These are phyloP conservation scores for Calocera cornea DNA, from an alignment of 768 basidiomycete genomes.

Conservation along the genomic window DNA sequence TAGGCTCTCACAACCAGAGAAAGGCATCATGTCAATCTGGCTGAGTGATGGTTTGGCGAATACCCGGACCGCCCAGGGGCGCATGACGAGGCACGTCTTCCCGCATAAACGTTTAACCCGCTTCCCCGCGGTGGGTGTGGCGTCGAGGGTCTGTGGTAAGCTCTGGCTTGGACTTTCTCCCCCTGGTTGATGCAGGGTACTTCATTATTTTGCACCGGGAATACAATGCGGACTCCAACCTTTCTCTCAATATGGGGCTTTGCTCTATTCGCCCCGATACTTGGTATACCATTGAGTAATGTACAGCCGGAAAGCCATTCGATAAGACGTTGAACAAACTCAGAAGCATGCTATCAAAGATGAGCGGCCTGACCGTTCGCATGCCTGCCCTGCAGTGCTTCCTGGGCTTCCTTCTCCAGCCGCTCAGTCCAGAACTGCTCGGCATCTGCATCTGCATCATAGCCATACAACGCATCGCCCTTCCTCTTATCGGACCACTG, in stretches of 20 bases:
- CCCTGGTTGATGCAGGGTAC: too few species aligned
- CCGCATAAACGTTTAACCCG: background rate
- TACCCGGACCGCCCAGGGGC: background rate
- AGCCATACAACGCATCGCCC: slow-evolving; percentile 34
- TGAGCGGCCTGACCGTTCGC: background rate
- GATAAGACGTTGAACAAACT: background rate
- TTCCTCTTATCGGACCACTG: slow-evolving; percentile 46
- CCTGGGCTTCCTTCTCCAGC: slow-evolving; percentile 7
- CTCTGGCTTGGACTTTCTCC: background rate
- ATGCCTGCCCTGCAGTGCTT: background rate
- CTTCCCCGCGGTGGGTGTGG: background rate
- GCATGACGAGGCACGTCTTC: background rate
- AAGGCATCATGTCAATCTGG: background rate
- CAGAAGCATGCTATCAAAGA: background rate
- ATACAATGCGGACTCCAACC: too few species aligned
- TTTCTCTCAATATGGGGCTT: too few species aligned
- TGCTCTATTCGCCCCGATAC: too few species aligned
- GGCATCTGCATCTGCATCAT: slow-evolving; percentile 13
- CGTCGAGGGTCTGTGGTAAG: background rate
- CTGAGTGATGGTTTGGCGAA: too few species aligned
- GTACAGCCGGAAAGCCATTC: background rate
- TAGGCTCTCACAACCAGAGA: background rate
- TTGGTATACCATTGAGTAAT: slow-evolving; percentile 1
- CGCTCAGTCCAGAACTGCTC: slow-evolving; percentile 10
- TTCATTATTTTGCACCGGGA: too few species aligned